A percentile compares a stretch with the other conserved stretches of the same genome.
Evolutionary conservation across 192 early-diverging fungal genomes (phyloP).

Genomic region (Coemansia reversa): DNA sequence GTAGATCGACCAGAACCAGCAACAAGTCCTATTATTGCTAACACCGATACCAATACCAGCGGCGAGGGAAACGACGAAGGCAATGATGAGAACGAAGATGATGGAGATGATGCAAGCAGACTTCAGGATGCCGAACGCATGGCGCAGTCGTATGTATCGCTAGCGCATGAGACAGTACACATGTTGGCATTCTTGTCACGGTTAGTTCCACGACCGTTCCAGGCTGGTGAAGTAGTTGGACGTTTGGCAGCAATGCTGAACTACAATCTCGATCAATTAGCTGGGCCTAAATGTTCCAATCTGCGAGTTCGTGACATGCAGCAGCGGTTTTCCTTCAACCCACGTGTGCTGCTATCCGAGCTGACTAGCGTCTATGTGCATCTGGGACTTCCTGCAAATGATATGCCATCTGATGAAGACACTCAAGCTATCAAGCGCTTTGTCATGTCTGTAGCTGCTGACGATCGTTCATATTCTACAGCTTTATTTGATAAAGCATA

Average conservation of each 20-base stretch:
- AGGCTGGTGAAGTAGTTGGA: constrained; percentile 86
- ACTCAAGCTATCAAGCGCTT: constrained; percentile 58
- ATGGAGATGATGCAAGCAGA: constrained; percentile 12
- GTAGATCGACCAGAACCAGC: not conserved
- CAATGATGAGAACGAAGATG: constrained; percentile 40
- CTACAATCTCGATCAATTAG: constrained; percentile 85
- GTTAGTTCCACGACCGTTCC: constrained; percentile 79
- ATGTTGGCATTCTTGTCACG: constrained; percentile 86
- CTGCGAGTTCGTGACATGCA: constrained; percentile 70
- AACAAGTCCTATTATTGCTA: not conserved
- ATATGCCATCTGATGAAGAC: constrained; percentile 18
- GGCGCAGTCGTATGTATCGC: constrained; percentile 78
- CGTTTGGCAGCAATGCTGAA: constrained; percentile 97
- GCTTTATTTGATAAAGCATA: constrained; percentile 76
- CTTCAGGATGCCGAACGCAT: constrained; percentile 70
- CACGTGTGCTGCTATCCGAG: constrained; percentile 76
- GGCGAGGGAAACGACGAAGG: constrained; percentile 3
- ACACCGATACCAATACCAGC: not conserved
- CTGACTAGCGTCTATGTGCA: constrained; percentile 85
- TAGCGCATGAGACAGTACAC: constrained; percentile 91
- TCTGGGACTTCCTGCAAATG: constrained; percentile 49
- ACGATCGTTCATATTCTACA: constrained; percentile 82
- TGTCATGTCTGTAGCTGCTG: constrained; percentile 76
- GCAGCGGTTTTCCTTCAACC: constrained; percentile 88
- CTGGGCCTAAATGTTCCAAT: constrained; percentile 88